Base-by-base conservation (phyloP, 495 filamentous ascomycete genomes). In the Trichocladium antarcticum region DNA sequence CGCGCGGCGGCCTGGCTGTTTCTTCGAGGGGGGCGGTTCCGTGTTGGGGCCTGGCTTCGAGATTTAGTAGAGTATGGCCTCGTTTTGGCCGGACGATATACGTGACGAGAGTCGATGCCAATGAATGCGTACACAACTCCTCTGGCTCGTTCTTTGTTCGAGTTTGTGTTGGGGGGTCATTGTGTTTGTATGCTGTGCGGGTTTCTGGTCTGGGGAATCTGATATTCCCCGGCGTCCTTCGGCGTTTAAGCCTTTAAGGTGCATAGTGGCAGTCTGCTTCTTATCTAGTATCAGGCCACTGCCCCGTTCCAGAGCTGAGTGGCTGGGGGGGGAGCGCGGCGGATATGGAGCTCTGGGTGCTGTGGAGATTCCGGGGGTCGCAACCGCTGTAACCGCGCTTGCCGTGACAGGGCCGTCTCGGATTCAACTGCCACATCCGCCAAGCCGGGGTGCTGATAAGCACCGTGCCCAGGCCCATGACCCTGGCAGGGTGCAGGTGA, bases 361-460 rank as follows among this genome's bases (percentile, higher is more conserved):
- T n/a, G n/a, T n/a, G n/a, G n/a, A n/a, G n/a, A n/a, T n/a, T n/a
- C n/a, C n/a, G n/a, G n/a, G n/a, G n/a, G n/a, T n/a, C n/a, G n/a
- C 24, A 8, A 27, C 24, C 24, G 24, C 24, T 27, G 8, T 3
- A 27, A 27, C 24, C 24, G 24, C 24, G 24, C 8, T 8, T 19
- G 19, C 42, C 42, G 42, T 17, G 36, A 24, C 43, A 32, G 45
- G 20, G 19, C 42, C 42, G 42, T 17, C 15, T 36, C 43, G 43
- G 45, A 31, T 29, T 15, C 24, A 38, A 20, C 16, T 8, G 20
- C 32, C 12, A 43, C 5, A 9, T 10, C 7, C 12, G 29, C 28
- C 31, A 45, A 36, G 29, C 29, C 4, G 24, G 24, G 21, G 14
- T 12, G 14, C 19, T 48, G 45, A 48, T 48, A 48, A 48, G 37